Evolutionary conservation across 2,329 filamentous ascomycete species (phyloP).

Genomic region (Metarhizium guizhouense): DNA sequence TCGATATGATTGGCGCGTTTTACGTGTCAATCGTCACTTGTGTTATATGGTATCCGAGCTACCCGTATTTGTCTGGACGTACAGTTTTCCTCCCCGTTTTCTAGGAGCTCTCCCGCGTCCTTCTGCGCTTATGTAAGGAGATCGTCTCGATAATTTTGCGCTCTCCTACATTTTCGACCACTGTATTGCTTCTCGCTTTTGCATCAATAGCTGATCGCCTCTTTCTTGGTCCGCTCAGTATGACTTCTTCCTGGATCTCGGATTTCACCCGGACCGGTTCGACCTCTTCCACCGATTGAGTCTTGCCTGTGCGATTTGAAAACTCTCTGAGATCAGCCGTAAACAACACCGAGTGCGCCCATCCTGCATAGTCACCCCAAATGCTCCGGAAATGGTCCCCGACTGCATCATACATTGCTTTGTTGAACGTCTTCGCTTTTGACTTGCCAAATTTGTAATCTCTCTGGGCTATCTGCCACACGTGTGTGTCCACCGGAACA

Average conservation of each 20-base stretch:
- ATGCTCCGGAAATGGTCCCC: constrained; percentile 81
- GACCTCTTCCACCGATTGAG: background rate
- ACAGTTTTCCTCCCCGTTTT: background rate
- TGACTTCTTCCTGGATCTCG: constrained; percentile 13
- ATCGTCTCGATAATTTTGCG: constrained; percentile 12
- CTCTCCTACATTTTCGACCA: constrained; percentile 14
- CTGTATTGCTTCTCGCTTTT: constrained; percentile 10
- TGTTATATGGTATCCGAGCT: background rate
- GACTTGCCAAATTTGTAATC: constrained; percentile 90
- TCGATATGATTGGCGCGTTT: too few relatives aligned
- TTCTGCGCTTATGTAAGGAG: constrained; percentile 17
- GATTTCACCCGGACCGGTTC: background rate
- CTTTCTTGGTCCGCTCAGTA: constrained; percentile 16
- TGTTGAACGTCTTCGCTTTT: constrained; percentile 78
- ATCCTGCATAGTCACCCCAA: constrained; percentile 91
- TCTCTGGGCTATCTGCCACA: constrained; percentile 95
- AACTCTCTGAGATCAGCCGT: constrained; percentile 87
- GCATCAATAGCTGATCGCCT: constrained; percentile 13
- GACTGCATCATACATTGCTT: constrained; percentile 80
- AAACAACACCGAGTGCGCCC: constrained; percentile 96
- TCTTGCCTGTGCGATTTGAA: constrained; percentile 46
- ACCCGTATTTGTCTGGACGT: background rate
- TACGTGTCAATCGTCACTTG: too few relatives aligned
- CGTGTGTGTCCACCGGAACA: constrained; percentile 93
- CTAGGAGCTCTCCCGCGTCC: constrained; percentile 10